Base-by-base conservation (phyloP, 108 stramenopile genomes). In the Nitzschia inconspicua region DNA sequence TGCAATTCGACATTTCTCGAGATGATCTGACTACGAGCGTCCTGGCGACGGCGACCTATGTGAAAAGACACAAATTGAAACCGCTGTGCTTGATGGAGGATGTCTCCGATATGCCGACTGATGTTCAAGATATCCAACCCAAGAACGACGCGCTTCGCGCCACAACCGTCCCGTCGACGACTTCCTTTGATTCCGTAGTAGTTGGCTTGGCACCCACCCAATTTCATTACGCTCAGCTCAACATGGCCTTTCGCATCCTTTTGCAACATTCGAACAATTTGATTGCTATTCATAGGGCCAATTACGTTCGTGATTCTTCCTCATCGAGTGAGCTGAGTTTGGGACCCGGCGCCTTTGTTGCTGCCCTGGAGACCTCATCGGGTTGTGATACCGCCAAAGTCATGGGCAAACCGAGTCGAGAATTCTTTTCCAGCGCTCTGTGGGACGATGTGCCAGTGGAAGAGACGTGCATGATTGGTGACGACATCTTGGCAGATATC, bases 311-410 rank as follows among this genome's bases (percentile, higher is more conserved):
- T 20, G 85, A 84, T 55, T 26, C 44, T 11, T 76, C 82, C 44
- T 7, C 20, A 8, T 16, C 16, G 18, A 16, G 41, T 19, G 41
- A 42, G 19, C 52, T 81, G 2, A 70, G 66, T 32, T 50, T 89
- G 13, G 88, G 88, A 28, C 83, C 85, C 0, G 88, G 88, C 13
- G 82, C 72, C 7, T 89, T 85, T 60, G 56, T 85, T 1, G 57
- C 83, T 0, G 67, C 72, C 11, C 48, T 89, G 43, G 84, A 83
- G 49, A 35, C 48, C 23, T 77, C 82, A 9, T 34, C 43, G n/a
- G 13, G 42, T 7, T 7, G 40, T 43, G 22, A 5, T 36, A 28
- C 48, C 16, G 80, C 82, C 2, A 65, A 49, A 30, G 65, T 80
- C 7, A 63, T 89, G 41, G 88, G 88, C 6, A 89, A 89, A 44